Evolutionary conservation across 129 eudicot genomes (phyloP).

Genomic region (Gnaphalium uliginosum): DNA sequence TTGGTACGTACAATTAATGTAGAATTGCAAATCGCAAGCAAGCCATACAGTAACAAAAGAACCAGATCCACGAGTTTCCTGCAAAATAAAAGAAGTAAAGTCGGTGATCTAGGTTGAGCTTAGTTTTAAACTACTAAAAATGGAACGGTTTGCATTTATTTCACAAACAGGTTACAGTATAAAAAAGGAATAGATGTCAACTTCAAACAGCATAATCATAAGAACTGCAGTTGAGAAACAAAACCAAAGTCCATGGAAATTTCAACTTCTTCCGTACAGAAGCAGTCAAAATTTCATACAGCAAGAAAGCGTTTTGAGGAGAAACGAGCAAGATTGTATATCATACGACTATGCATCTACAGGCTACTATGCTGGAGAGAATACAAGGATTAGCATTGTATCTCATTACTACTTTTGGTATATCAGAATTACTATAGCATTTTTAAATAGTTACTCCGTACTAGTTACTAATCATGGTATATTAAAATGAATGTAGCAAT

Average conservation of each 20-base stretch:
- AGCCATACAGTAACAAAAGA: no score
- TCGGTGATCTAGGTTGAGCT: no score
- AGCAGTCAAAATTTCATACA: conserved; percentile 22
- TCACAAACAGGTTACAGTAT: no score
- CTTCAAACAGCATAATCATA: neutral
- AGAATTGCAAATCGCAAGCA: no score
- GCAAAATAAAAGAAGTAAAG: no score
- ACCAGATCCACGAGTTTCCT: no score
- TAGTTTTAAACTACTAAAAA: no score
- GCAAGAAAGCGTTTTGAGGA: conserved; percentile 36
- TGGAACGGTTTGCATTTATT: no score
- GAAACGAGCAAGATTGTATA: conserved; percentile 46
- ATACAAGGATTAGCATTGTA: conserved; percentile 7
- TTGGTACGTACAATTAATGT: neutral
- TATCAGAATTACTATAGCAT: neutral
- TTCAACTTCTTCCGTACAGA: conserved; percentile 3
- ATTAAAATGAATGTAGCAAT: neutral
- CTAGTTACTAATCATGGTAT: neutral
- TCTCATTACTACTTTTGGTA: neutral
- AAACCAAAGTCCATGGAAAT: no score
- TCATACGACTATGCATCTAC: conserved; percentile 52
- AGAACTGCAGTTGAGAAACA: neutral
- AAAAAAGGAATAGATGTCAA: no score
- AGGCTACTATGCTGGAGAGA: conserved; percentile 60
- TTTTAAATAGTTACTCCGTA: no score